A percentile compares a stretch with the other conserved stretches of the same genome.
Conservation (phyloP, 2,329 filamentous ascomycete species). For the Penicillium brasilianum region DNA sequence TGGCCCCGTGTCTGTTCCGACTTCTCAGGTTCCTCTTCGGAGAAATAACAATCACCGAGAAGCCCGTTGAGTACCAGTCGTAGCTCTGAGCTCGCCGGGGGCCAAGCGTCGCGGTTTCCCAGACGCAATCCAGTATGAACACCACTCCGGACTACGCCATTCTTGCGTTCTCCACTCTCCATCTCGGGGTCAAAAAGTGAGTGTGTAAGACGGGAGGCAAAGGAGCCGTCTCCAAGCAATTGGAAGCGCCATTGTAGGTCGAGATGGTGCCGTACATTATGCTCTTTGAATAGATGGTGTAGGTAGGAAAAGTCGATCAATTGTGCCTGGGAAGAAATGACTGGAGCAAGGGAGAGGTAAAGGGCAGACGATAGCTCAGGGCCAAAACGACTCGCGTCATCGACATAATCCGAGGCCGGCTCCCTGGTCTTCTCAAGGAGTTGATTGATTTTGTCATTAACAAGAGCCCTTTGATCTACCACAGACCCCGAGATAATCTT, state of each 20-base stretch:
- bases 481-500: constrained; percentile 32
- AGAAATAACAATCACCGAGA: constrained; percentile 72
- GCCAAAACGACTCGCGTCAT: constrained; percentile 35
- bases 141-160: constrained; percentile 71
- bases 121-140: constrained; percentile 81
- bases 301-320: constrained; percentile 79
- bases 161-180: constrained; percentile 74
- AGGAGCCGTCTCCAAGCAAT: constrained; percentile 81
- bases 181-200: constrained; percentile 85
- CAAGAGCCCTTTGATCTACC: constrained; percentile 29
- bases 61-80: constrained; percentile 86
- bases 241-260: constrained; percentile 79
- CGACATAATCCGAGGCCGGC: constrained; percentile 20
- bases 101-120: constrained; percentile 83
- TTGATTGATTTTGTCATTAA: constrained; percentile 37
- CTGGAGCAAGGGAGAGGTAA: constrained; percentile 72
- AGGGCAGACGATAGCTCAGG: constrained; percentile 60
- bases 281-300: constrained; percentile 74
- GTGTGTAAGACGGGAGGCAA: constrained; percentile 77
- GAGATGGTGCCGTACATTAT: constrained; percentile 74
- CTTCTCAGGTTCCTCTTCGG: constrained; percentile 27
- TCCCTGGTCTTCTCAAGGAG: constrained; percentile 35
- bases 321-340: constrained; percentile 74
- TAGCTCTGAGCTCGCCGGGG: constrained; percentile 92
- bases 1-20: constrained; percentile 31